These are phyloP conservation scores for Carex scoparia DNA, from an alignment of 176 grass and related monocot species.

Conservation along the genomic window DNA sequence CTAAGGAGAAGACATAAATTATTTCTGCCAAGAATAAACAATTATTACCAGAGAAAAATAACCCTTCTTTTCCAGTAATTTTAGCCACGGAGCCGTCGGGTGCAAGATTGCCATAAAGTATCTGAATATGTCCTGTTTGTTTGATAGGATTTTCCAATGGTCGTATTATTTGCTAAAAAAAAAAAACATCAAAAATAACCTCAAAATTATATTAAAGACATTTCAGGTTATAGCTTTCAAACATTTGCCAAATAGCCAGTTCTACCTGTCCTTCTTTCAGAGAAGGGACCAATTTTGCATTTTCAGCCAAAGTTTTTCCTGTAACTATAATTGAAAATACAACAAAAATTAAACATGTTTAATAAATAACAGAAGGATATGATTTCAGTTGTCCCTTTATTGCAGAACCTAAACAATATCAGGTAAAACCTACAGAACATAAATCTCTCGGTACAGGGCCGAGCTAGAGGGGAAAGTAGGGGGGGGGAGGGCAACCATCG, in stretches of 20 bases:
- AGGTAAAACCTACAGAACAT: background rate
- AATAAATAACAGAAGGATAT: background rate
- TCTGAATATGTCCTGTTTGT: slow-evolving; percentile 95
- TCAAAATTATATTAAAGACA: background rate
- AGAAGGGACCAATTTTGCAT: slow-evolving; percentile 74
- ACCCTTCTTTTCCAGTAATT: slow-evolving; percentile 98
- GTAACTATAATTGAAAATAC: slow-evolving; percentile 47
- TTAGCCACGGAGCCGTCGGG: slow-evolving; percentile 97
- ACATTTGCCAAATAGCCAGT: background rate
- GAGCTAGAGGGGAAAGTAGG: background rate
- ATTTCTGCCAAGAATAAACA: slow-evolving; percentile 25
- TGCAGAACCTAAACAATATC: slow-evolving; percentile 8
- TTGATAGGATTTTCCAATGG: slow-evolving; percentile 91
- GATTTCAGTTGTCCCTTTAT: background rate
- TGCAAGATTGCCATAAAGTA: slow-evolving; percentile 98
- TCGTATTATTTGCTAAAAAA: slow-evolving; percentile 75
- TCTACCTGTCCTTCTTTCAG: slow-evolving; percentile 82
- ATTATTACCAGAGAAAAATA: slow-evolving; percentile 86
- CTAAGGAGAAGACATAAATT: slow-evolving; percentile 16
- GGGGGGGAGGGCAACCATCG: background rate
- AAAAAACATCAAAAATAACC: background rate
- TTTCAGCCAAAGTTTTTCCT: slow-evolving; percentile 93
- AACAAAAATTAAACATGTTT: background rate
- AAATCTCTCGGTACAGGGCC: background rate
- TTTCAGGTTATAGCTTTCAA: slow-evolving; percentile 3